Evolutionary conservation across 495 filamentous ascomycete genomes (phyloP), one percentile per base, ranked within the genome.

Genomic region (Thermothielavioides terrestris): DNA sequence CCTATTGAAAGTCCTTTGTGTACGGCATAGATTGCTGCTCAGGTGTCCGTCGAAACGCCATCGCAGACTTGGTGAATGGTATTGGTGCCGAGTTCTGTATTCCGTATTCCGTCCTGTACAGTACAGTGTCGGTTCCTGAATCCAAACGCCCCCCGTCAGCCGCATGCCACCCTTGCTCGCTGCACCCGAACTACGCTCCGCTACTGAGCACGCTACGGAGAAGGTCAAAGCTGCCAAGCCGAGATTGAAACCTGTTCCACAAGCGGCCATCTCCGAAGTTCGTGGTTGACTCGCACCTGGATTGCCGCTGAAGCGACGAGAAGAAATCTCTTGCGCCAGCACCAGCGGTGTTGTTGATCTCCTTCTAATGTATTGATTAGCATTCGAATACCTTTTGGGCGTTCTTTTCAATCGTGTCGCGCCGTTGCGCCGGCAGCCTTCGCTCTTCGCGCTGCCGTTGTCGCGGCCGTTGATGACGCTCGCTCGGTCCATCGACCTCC

Each of bases 171-270:
- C 54, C 54, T 40, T 47, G 43, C 25, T 11, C 26, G n/a, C 31
- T 4, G 21, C 20, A 6, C 37, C 37, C 25, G 37, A 28, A 10
- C 30, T 32, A 2, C 4, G 10, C 30, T 12, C 9, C 30, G 2
- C 10, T 2, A 12, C 4, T 4, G 9, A 8, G n/a, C 10, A 12
- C 30, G 30, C 30, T 14, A 12, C 10, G 27, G 9, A 32, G n/a
- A n/a, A n/a, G n/a, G n/a, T n/a, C n/a, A 37, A 26, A 18, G 36
- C 47, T 40, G 37, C 31, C 17, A n/a, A 27, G 32, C 21, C 27
- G 35, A 18, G 57, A 60, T 49, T 53, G 22, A 52, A 57, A 62
- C 60, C 60, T 57, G 60, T 63, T 63, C 60, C 60, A 58, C 57
- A 44, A 56, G 37, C 46, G 6, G 9, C 17, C 50, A 35, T 50